Percentiles rank a stretch among this genome's conserved stretches.
phyloP scores from a whole-genome alignment of 2,329 filamentous ascomycete genomes.

The Tolypocladium tundrense region DNA sequence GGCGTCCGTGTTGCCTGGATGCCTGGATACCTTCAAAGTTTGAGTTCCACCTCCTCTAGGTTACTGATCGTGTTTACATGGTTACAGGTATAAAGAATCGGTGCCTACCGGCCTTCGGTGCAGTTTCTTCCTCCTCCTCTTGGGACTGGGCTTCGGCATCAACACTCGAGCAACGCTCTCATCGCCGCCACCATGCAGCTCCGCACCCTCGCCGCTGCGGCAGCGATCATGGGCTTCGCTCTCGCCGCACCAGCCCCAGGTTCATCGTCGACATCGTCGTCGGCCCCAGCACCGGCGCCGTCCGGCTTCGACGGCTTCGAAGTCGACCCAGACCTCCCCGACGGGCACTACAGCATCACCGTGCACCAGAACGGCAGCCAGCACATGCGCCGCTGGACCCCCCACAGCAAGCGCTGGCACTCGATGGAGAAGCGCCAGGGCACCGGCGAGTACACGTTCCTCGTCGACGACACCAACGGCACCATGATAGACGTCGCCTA shows the following conservation, averaged over 20 bases:
- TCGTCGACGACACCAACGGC: conserved; percentile 2
- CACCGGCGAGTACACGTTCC: conserved; percentile 3
- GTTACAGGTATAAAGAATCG: too few species aligned
- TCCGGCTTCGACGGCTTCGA: background rate
- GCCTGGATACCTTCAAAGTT: too few species aligned
- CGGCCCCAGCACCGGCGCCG: background rate
- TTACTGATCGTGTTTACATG: too few species aligned
- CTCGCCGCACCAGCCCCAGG: too few species aligned
- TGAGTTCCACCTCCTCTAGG: too few species aligned
- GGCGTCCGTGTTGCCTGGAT: too few species aligned
- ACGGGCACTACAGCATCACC: background rate
- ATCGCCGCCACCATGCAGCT: background rate
- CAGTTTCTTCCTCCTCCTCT: too few species aligned
- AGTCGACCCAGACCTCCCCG: background rate
- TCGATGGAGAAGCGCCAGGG: background rate
- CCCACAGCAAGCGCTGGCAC: background rate
- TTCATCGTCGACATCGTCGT: background rate
- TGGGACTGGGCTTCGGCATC: too few species aligned
- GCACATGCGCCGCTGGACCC: background rate
- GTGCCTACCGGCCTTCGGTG: too few species aligned
- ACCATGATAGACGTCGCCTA: background rate
- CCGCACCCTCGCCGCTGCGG: too few species aligned
- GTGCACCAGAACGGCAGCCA: conserved; percentile 1
- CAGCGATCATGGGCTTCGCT: too few species aligned
- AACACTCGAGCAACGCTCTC: too few species aligned